Percentiles rank a stretch among this genome's conserved stretches.
Conservation (phyloP, 495 filamentous ascomycete species). For the Parathielavia appendiculata region DNA sequence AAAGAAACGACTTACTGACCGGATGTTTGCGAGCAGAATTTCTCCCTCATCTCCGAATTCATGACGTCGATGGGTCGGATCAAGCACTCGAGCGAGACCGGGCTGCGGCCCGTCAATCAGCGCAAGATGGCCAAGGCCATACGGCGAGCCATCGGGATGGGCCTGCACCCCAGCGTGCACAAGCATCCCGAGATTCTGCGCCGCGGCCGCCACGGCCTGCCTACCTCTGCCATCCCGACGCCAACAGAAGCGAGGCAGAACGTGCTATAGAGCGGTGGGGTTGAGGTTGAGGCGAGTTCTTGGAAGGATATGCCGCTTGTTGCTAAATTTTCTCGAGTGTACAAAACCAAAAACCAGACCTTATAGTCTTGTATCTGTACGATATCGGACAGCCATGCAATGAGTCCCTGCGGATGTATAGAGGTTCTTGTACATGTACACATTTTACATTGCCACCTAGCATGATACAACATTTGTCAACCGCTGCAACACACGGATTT, state of each 20-base stretch:
- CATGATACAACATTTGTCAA: slow-evolving; percentile 4
- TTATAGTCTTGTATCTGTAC: background rate
- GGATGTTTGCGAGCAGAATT: slow-evolving; percentile 61
- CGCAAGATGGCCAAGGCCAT: slow-evolving; percentile 89
- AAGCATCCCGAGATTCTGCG: slow-evolving; percentile 79
- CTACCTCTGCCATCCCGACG: background rate
- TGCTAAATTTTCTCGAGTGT: background rate
- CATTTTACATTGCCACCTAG: slow-evolving; percentile 15
- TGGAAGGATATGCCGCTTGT: background rate
- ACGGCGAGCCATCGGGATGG: slow-evolving; percentile 77
- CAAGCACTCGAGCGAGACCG: slow-evolving; percentile 65
- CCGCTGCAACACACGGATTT: slow-evolving; percentile 1
- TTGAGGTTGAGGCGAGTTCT: background rate
- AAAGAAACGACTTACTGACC: slow-evolving; percentile 4
- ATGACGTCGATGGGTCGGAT: slow-evolving; percentile 81
- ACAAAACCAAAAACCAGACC: background rate
- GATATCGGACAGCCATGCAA: background rate
- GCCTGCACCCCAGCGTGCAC: slow-evolving; percentile 89
- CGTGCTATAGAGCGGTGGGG: slow-evolving; percentile 2
- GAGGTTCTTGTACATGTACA: slow-evolving; percentile 9
- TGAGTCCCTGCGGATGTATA: background rate
- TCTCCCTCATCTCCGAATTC: slow-evolving; percentile 86
- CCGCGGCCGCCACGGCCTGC: background rate
- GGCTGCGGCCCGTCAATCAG: slow-evolving; percentile 83
- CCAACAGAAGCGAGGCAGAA: background rate